Evolutionary conservation across 495 filamentous ascomycete species (phyloP).

Genomic region (Penicillium coffeae): DNA sequence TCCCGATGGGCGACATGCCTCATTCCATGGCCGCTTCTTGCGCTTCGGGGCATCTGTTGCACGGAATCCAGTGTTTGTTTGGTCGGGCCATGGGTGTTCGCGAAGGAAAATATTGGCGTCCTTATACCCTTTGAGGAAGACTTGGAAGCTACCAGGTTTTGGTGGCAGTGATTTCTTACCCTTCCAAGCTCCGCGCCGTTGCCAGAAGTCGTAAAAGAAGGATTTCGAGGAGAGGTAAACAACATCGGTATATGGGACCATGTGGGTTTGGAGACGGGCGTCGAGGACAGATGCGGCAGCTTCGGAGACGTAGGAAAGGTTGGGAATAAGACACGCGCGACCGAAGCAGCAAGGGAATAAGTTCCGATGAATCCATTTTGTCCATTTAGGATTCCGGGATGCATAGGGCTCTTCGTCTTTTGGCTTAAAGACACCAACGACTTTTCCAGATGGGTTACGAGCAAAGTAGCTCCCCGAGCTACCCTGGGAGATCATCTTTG

Average conservation of each 20-base stretch:
- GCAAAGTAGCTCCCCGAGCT: conserved; percentile 99
- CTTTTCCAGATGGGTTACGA: conserved; percentile 81
- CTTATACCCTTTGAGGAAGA: conserved; percentile 94
- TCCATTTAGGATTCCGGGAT: conserved; percentile 89
- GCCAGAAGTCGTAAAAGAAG: conserved; percentile 98
- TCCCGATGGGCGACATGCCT: conserved; percentile 75
- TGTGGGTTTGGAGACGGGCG: conserved; percentile 78
- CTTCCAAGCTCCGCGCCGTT: conserved; percentile 80
- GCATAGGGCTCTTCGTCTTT: conserved; percentile 99
- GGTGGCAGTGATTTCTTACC: conserved; percentile 83
- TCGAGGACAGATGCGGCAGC: conserved; percentile 95
- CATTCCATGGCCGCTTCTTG: conserved; percentile 75
- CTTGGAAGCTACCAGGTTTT: conserved; percentile 94
- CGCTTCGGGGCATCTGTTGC: conserved; percentile 66
- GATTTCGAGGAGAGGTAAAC: conserved; percentile 92
- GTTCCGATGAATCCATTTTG: conserved; percentile 92
- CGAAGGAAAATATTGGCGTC: conserved; percentile 94
- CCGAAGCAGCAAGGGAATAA: conserved; percentile 97
- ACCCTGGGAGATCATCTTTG: conserved; percentile 92
- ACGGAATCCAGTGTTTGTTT: conserved; percentile 71
- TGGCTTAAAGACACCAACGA: conserved; percentile 97
- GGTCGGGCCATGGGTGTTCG: conserved; percentile 97
- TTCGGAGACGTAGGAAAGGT: conserved; percentile 98
- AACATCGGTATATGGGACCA: conserved; percentile 95
- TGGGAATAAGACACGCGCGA: conserved; percentile 92